Base-by-base conservation (phyloP, 768 basidiomycete species). In the Wakefieldia striispora region DNA sequence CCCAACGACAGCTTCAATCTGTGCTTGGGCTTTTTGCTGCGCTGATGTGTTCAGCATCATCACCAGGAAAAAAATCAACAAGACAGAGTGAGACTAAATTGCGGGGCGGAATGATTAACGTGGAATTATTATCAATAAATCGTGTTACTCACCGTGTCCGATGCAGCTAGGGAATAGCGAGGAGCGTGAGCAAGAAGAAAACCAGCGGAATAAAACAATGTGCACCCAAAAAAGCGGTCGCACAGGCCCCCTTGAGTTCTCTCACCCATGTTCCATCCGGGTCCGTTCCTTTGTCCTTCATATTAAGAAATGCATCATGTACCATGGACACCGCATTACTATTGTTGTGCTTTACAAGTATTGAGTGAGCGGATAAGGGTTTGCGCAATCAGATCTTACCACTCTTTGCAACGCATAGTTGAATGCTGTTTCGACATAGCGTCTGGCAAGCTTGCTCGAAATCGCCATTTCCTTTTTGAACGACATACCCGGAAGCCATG, bases 1-100 rank as follows among this genome's bases (percentile, higher is more conserved):
- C 14, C 55, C 52, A 1, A 56, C 34, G 1, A 56, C 52, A 4
- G 24, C 12, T 16, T 57, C 42, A 10, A 58, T 57, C 8, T 58
- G 46, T 13, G 50, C 37, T 2, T 57, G 55, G 6, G 51, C 55
- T 11, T 54, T 58, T 17, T 53, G 41, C 24, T 58, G 57, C 4
- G 16, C 48, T 19, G 20, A 20, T 4, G 51, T 50, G 9, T 43
- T 48, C 20, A 48, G 21, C 36, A 50, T 26, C 36, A 57, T 45
- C 51, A 50, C 34, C 6, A 57, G 34, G 21, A 53, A 54, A 43
- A 57, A 58, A 3, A 17, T 34, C 51, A 41, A 39, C 3, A 55
- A 12, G 16, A 24, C 27, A 1, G 52, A 21, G 14, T 40, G 26
- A 0, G 50, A 34, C 53, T 51, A 3, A 27, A 31, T 26, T 29